These are phyloP conservation scores for Phytophthora pseudosyringae DNA, from an alignment of 352 stramenopile species.

Conservation along the genomic window DNA sequence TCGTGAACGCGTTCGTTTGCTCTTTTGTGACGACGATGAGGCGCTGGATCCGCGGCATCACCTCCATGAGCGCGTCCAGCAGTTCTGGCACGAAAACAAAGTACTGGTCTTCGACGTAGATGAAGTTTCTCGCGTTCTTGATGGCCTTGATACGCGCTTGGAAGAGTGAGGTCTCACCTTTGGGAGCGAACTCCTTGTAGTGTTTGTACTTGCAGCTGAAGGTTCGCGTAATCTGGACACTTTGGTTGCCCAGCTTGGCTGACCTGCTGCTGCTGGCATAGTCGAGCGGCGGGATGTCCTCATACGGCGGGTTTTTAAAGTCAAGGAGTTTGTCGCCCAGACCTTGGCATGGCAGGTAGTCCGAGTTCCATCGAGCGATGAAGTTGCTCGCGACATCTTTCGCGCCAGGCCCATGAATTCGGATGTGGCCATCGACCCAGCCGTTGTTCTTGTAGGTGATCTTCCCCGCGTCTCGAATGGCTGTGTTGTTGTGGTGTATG, in stretches of 20 bases:
- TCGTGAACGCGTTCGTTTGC: conserved; percentile 8
- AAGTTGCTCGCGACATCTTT: too few species aligned
- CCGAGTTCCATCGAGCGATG: too few species aligned
- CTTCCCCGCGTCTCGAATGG: too few species aligned
- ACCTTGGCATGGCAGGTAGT: too few species aligned
- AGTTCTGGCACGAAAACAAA: conserved; percentile 37
- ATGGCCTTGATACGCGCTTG: conserved; percentile 47
- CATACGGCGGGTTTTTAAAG: conserved; percentile 45
- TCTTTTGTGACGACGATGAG: conserved; percentile 2
- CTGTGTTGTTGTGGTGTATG: too few species aligned
- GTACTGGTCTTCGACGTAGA: conserved; percentile 30
- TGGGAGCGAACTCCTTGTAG: conserved; percentile 56
- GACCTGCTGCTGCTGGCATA: conserved; percentile 20
- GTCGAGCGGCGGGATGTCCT: conserved; percentile 42
- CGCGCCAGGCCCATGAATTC: too few species aligned
- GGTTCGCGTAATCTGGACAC: not conserved
- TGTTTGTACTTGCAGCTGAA: conserved; percentile 51
- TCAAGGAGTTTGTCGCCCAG: conserved; percentile 23
- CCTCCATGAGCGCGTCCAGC: not conserved
- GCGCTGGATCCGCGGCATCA: conserved; percentile 1
- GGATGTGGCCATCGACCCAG: too few species aligned
- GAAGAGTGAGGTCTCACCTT: conserved; percentile 52
- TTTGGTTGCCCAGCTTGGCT: not conserved
- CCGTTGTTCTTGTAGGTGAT: too few species aligned
- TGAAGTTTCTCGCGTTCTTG: conserved; percentile 45